phyloP scores from a whole-genome alignment of 305 asterid genomes.

The Fraxinus floribunda region DNA sequence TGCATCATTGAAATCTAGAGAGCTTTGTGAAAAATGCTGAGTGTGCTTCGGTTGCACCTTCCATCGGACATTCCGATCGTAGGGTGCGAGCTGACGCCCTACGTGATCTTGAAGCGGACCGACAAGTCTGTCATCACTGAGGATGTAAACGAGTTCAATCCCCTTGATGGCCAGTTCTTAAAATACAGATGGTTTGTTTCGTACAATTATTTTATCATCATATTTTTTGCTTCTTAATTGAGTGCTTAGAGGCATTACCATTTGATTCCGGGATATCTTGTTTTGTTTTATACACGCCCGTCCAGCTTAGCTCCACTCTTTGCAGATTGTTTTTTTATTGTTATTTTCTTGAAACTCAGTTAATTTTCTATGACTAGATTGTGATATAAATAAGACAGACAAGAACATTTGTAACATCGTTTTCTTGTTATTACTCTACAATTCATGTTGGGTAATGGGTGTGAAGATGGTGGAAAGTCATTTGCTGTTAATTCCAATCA shows the following conservation, averaged over 20 bases:
- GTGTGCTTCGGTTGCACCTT: slow-evolving; percentile 68
- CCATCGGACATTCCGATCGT: slow-evolving; percentile 80
- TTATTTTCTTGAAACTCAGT: slow-evolving; percentile 1
- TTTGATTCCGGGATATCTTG: not conserved
- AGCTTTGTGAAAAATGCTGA: slow-evolving; percentile 52
- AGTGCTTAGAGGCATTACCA: not conserved
- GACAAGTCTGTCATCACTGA: slow-evolving; percentile 50
- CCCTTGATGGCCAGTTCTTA: slow-evolving; percentile 58
- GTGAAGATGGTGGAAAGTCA: not conserved
- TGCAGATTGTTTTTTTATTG: slow-evolving; percentile 1
- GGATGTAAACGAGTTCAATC: slow-evolving; percentile 59
- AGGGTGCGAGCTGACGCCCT: slow-evolving; percentile 71
- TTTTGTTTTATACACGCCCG: not conserved
- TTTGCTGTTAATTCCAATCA: not conserved
- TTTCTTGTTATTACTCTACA: not conserved
- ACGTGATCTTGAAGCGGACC: slow-evolving; percentile 61
- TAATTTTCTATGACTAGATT: not conserved
- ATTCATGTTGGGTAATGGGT: not conserved
- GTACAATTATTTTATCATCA: not conserved
- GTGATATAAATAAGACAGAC: not conserved
- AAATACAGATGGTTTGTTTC: slow-evolving; percentile 63
- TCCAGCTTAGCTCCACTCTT: slow-evolving; percentile 1
- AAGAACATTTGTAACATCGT: not conserved
- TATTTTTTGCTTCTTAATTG: not conserved
- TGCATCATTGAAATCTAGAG: slow-evolving; percentile 23